Conservation (phyloP, 2,329 filamentous ascomycete genomes). For the Paraconiothyrium sp. region DNA sequence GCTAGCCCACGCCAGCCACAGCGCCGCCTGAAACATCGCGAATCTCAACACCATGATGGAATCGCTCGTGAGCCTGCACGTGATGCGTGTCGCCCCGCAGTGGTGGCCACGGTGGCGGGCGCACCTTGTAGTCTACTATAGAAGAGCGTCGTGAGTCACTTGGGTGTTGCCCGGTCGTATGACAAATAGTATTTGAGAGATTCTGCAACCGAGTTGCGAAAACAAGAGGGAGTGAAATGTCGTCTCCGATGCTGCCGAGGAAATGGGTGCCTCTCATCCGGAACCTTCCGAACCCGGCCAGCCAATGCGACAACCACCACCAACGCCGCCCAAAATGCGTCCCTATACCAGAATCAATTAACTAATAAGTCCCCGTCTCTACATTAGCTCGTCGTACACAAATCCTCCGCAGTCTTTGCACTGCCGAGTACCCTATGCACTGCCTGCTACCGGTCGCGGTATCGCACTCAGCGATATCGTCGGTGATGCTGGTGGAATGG, state of each 20-base stretch:
- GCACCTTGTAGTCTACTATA: too few species aligned
- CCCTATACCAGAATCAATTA: background rate
- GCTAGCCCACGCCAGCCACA: constrained; percentile 21
- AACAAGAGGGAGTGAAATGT: background rate
- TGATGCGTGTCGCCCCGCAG: constrained; percentile 18
- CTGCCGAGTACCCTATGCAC: constrained; percentile 22
- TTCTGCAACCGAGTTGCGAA: background rate
- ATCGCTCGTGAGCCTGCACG: constrained; percentile 20
- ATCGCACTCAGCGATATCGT: constrained; percentile 19
- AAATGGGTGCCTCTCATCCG: background rate
- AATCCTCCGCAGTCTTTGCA: background rate
- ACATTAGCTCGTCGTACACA: too few species aligned
- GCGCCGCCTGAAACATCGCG: constrained; percentile 39
- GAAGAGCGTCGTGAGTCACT: constrained; percentile 7
- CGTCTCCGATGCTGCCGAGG: constrained; percentile 12
- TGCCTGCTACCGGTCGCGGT: constrained; percentile 28
- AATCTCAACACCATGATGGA: constrained; percentile 44
- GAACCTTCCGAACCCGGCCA: constrained; percentile 8
- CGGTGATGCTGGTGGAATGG: constrained; percentile 14
- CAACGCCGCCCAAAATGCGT: constrained; percentile 8
- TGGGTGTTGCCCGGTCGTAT: background rate
- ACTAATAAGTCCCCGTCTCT: too few species aligned
- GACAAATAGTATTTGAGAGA: background rate
- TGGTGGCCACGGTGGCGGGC: too few species aligned
- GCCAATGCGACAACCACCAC: background rate